phyloP scores from a whole-genome alignment of 1,139 yeast genomes.

The Ogataea hybrid region DNA sequence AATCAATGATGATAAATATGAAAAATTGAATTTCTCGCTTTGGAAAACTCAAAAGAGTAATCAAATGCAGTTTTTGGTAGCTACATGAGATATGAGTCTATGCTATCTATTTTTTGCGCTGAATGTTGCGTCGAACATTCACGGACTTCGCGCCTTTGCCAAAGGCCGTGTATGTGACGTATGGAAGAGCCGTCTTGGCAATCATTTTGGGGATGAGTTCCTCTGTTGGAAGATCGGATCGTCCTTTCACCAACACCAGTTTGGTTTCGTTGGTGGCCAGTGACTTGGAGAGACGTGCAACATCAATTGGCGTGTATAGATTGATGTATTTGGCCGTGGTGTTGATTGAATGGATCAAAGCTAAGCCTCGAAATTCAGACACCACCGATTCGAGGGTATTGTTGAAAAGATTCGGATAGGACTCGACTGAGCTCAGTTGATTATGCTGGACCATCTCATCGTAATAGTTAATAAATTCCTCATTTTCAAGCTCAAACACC shows the following conservation, averaged over 20 bases:
- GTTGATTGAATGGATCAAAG: slow-evolving; percentile 65
- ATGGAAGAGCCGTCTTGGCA: slow-evolving; percentile 41
- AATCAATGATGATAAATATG: not conserved
- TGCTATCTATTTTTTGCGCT: slow-evolving; percentile 37
- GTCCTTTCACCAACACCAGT: slow-evolving; percentile 59
- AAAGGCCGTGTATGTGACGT: slow-evolving; percentile 45
- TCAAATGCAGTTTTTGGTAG: not conserved
- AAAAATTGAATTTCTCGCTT: not conserved
- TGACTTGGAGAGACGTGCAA: slow-evolving; percentile 17
- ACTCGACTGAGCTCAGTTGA: not conserved
- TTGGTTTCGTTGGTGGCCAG: slow-evolving; percentile 32
- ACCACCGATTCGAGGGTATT: slow-evolving; percentile 13
- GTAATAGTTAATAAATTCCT: slow-evolving; percentile 13
- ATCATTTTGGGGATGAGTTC: slow-evolving; percentile 32
- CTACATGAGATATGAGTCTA: too few relatives aligned
- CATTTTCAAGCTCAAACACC: slow-evolving; percentile 36
- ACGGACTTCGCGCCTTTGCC: slow-evolving; percentile 58
- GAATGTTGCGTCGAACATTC: slow-evolving; percentile 62
- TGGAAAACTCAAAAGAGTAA: not conserved
- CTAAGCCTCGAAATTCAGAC: slow-evolving; percentile 41
- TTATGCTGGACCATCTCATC: slow-evolving; percentile 3
- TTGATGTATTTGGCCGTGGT: slow-evolving; percentile 40
- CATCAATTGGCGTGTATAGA: slow-evolving; percentile 53
- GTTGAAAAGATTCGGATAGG: slow-evolving; percentile 19
- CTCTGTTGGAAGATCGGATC: slow-evolving; percentile 55